These are phyloP conservation scores for Gyromitra esculenta DNA, from an alignment of 2,329 filamentous ascomycete genomes.

Conservation along the genomic window DNA sequence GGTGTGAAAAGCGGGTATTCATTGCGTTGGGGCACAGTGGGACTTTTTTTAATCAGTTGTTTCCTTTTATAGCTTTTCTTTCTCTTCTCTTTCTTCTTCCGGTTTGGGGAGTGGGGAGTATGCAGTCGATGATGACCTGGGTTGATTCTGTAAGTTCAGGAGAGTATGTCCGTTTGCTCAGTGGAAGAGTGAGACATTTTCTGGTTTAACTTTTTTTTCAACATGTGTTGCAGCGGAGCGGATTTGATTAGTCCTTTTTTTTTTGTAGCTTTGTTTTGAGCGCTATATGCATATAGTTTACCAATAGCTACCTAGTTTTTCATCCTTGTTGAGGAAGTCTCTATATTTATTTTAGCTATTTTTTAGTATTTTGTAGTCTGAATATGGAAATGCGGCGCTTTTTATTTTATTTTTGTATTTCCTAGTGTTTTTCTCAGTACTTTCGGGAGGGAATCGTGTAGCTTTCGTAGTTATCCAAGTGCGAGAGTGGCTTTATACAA, in stretches of 20 bases:
- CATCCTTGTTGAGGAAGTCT: neutral
- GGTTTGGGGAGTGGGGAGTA: neutral
- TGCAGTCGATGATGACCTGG: conserved; percentile 2
- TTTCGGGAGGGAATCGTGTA: neutral
- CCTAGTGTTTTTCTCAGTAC: neutral
- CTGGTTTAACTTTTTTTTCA: neutral
- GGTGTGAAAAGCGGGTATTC: conserved; percentile 6
- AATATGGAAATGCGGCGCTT: neutral
- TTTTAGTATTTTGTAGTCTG: neutral
- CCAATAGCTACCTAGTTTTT: neutral
- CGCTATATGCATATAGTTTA: neutral
- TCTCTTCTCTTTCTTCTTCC: neutral
- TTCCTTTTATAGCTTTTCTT: neutral
- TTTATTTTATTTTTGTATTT: neutral
- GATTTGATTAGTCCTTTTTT: neutral
- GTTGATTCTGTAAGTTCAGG: neutral
- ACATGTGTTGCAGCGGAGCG: neutral
- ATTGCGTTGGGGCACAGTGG: neutral
- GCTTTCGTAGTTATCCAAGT: neutral
- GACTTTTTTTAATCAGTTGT: conserved; percentile 7
- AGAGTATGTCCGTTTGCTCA: neutral
- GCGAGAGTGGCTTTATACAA: neutral
- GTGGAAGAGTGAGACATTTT: neutral
- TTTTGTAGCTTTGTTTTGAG: neutral
- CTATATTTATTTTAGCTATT: neutral